Conservation (phyloP, 129 eudicot genomes). For the Artemisia tridentata region DNA sequence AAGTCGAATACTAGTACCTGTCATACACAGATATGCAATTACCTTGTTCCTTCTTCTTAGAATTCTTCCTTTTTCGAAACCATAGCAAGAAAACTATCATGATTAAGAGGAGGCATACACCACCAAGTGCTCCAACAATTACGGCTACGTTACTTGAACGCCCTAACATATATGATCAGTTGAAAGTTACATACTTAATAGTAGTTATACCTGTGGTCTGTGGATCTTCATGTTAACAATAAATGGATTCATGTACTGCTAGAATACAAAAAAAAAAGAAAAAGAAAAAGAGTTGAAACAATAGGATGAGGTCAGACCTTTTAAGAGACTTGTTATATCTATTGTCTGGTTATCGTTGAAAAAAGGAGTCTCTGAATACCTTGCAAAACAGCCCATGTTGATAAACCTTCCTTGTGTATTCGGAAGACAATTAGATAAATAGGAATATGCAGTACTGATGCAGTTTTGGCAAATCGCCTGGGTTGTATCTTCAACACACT, state of each 20-base stretch:
- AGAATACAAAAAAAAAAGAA: not conserved
- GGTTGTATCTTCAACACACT: constrained; percentile 41
- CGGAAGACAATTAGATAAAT: constrained; percentile 51
- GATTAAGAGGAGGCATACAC: constrained; percentile 36
- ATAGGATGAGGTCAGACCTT: constrained; percentile 33
- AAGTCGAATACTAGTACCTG: not conserved
- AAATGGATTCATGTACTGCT: not conserved
- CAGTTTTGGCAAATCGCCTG: constrained; percentile 43
- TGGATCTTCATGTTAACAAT: not conserved
- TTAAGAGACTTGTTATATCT: constrained; percentile 40
- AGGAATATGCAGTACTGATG: constrained; percentile 43
- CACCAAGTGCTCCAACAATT: constrained; percentile 40
- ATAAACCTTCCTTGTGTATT: constrained; percentile 49
- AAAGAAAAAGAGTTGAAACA: not conserved
- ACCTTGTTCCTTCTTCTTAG: constrained; percentile 36
- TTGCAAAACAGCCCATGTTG: constrained; percentile 58
- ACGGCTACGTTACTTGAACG: constrained; percentile 35
- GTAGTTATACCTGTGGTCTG: not conserved
- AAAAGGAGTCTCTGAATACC: constrained; percentile 51
- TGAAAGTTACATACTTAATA: not conserved
- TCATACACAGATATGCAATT: not conserved
- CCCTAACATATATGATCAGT: constrained; percentile 26
- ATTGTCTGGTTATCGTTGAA: constrained; percentile 51
- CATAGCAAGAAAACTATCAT: constrained; percentile 23
- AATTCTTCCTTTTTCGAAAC: constrained; percentile 30